Base-by-base conservation (phyloP, 495 filamentous ascomycete species). In the Pyrenopolyporus hunteri region DNA sequence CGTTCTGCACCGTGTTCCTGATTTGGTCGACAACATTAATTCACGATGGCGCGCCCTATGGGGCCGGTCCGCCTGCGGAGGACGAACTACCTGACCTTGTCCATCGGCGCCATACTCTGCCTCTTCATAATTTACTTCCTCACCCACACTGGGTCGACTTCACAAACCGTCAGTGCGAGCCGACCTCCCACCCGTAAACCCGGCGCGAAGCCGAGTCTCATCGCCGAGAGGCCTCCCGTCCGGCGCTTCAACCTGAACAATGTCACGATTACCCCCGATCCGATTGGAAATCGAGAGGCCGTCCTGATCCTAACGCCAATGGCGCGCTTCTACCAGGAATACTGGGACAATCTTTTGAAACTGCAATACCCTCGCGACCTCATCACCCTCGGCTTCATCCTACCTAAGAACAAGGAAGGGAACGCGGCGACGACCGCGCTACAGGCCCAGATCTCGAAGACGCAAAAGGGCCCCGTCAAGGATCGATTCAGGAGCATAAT, bases 301-400 rank as follows among this genome's bases (percentile, higher is more conserved):
- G 81, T 98, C 56, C 86, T 98, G 37, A 88, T 98, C 70, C 84
- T 98, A 57, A 98, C 94, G 0, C 94, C 94, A 2, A 85, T 98
- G 69, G 89, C 91, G 36, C 83, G 88, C 66, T 98, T 98, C 78
- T 98, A 97, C 75, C 87, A 88, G 63, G 87, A 78, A 60, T 98
- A 97, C 80, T 98, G 95, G 95, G 88, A 93, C 64, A 98, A 98
- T 71, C 79, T 98, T n/a, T 75, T 90, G 35, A 83, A 84, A 61
- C 79, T 98, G 39, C 80, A 74, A 66, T 98, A 97, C 72, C 95
- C 94, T 6, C 95, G 96, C 76, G 91, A 96, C 39, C 80, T 98
- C 35, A 92, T 98, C 67, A 92, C 91, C 0, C 79, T 98, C 19
- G 94, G 91, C n/a, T 98, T 97, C 76, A 98, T 98, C 68, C 84